Percentiles rank a stretch among this genome's conserved stretches.
phyloP scores from a whole-genome alignment of 805 yeast genomes.

The Saccharomycopsis babjevae region DNA sequence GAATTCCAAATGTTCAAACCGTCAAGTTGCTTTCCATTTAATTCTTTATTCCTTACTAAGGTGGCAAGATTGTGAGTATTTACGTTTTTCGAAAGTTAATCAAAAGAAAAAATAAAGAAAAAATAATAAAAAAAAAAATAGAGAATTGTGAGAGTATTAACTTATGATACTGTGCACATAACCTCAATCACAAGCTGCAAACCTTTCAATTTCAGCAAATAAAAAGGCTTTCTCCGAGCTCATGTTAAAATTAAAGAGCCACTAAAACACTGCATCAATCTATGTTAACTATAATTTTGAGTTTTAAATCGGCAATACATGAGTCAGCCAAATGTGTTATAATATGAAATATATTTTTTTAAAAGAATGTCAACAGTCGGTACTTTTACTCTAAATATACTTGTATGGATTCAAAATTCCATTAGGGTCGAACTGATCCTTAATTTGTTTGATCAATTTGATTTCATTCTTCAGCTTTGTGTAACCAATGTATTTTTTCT shows the following conservation, averaged over 20 bases:
- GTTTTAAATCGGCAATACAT: no score
- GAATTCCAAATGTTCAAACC: neutral
- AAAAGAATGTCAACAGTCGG: neutral
- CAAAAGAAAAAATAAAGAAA: neutral
- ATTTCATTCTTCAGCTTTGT: conserved; percentile 69
- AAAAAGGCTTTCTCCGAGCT: no score
- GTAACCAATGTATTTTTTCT: conserved; percentile 81
- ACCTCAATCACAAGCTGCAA: neutral
- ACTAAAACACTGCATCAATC: no score
- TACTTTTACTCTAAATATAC: conserved; percentile 38
- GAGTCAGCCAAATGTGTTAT: neutral
- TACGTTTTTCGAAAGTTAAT: neutral
- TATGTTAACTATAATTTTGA: no score
- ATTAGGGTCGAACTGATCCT: conserved; percentile 80
- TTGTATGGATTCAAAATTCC: conserved; percentile 92
- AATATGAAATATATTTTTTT: neutral
- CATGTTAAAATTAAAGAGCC: no score
- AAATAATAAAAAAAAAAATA: neutral
- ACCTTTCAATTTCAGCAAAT: no score
- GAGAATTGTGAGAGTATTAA: no score
- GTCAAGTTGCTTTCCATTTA: neutral
- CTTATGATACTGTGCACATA: neutral
- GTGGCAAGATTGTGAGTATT: neutral
- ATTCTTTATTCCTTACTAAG: neutral
- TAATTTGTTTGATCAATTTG: conserved; percentile 64